Conservation (phyloP, 2,329 filamentous ascomycete species). For the Colletotrichum trifolii region DNA sequence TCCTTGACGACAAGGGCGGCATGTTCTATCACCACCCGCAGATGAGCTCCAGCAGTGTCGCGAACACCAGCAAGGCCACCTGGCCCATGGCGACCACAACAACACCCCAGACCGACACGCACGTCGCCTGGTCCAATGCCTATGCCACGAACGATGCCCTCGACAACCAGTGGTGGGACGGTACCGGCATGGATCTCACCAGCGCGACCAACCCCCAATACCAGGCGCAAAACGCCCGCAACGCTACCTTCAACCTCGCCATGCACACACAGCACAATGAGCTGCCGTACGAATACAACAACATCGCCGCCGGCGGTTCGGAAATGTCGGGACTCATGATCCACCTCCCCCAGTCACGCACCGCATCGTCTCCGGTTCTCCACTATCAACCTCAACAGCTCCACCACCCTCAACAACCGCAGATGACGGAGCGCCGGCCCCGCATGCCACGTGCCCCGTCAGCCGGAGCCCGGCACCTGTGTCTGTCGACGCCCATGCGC, state of each 20-base stretch:
- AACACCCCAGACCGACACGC: conserved; percentile 29
- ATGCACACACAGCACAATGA: conserved; percentile 55
- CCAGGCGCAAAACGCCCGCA: conserved; percentile 46
- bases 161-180: conserved; percentile 46
- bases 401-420: conserved; percentile 37
- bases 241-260: conserved; percentile 51
- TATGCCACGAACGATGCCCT: conserved; percentile 29
- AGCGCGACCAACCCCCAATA: conserved; percentile 41
- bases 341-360: conserved; percentile 62
- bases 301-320: conserved; percentile 45
- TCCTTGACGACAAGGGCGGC: conserved; percentile 45
- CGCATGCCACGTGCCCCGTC: conserved; percentile 65
- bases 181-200: conserved; percentile 43
- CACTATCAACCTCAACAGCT: conserved; percentile 37
- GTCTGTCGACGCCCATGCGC: conserved; percentile 52
- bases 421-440: conserved; percentile 50
- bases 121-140: conserved; percentile 36
- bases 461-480: conserved; percentile 62
- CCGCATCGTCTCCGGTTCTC: conserved; percentile 50
- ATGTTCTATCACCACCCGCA: conserved; percentile 41
- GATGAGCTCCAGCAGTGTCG: conserved; percentile 34
- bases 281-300: conserved; percentile 52
- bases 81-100: conserved; percentile 39
- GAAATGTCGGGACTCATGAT: conserved; percentile 59
- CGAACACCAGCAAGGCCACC: conserved; percentile 39